Evolutionary conservation across 495 filamentous ascomycete genomes (phyloP).

Genomic region (Tuber magnatum): DNA sequence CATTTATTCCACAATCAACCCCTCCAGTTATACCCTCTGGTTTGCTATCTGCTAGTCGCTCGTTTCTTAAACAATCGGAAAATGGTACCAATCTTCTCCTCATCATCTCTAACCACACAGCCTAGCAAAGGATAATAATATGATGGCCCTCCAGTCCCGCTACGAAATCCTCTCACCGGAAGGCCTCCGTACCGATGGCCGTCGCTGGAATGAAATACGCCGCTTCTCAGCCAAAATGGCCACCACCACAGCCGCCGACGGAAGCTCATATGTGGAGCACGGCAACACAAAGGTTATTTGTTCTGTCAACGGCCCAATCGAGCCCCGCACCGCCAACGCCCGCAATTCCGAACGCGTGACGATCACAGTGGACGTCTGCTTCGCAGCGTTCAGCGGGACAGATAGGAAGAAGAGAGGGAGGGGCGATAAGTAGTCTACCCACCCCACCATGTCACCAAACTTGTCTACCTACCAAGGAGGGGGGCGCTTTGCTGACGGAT

Average conservation of each 20-base stretch:
- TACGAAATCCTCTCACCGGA: slow-evolving; percentile 41
- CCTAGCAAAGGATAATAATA: slow-evolving; percentile 6
- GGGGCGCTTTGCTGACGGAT: not conserved
- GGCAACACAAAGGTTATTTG: slow-evolving; percentile 96
- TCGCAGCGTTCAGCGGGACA: slow-evolving; percentile 80
- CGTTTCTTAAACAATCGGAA: not conserved
- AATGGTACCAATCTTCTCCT: slow-evolving; percentile 12
- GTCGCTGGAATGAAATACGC: slow-evolving; percentile 96
- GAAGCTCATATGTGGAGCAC: slow-evolving; percentile 84
- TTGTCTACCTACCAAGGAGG: not conserved
- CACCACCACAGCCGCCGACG: slow-evolving; percentile 77
- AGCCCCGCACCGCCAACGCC: slow-evolving; percentile 50
- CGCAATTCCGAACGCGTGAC: slow-evolving; percentile 46
- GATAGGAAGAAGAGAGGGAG: slow-evolving; percentile 69
- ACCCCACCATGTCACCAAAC: not conserved
- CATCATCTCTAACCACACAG: not conserved
- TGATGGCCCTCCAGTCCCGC: slow-evolving; percentile 26
- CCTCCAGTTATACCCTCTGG: no score
- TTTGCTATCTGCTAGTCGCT: not conserved
- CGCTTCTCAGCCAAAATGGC: slow-evolving; percentile 81
- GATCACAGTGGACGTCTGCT: slow-evolving; percentile 62
- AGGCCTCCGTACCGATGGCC: slow-evolving; percentile 47
- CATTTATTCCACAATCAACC: not conserved
- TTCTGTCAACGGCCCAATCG: slow-evolving; percentile 74
- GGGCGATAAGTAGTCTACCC: slow-evolving; percentile 62